phyloP scores from a whole-genome alignment of 345 rosid genomes.

The Iberis pinnata region DNA sequence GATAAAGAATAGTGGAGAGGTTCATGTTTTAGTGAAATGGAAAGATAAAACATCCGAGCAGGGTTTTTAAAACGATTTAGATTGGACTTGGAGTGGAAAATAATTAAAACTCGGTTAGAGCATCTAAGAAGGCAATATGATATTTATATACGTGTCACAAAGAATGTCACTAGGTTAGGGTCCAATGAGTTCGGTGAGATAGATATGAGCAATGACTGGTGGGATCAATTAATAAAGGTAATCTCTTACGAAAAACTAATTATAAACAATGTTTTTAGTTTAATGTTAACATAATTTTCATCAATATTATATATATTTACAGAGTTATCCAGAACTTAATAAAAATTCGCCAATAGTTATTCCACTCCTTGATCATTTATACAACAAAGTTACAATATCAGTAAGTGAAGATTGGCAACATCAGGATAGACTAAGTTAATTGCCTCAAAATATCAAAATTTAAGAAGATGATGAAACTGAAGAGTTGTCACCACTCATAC shows the following conservation, averaged over 20 bases:
- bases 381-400: neutral
- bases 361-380: neutral
- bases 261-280: no score
- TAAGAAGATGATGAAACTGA: neutral
- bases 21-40: neutral
- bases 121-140: no score
- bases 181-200: neutral
- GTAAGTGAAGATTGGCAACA: constrained; percentile 3
- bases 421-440: neutral
- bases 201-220: neutral
- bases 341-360: no score
- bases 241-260: no score
- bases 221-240: neutral
- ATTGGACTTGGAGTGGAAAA: neutral
- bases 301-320: no score
- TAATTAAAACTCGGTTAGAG: no score
- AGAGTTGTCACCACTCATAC: neutral
- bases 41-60: neutral
- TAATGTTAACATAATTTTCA: no score
- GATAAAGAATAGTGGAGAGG: neutral
- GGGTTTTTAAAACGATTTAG: neutral
- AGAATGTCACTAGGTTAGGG: neutral
- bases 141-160: neutral
- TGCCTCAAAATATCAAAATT: neutral
- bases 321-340: no score